These are phyloP conservation scores for Stephanodiscus minutulus DNA, from an alignment of 108 stramenopile species.

Conservation along the genomic window DNA sequence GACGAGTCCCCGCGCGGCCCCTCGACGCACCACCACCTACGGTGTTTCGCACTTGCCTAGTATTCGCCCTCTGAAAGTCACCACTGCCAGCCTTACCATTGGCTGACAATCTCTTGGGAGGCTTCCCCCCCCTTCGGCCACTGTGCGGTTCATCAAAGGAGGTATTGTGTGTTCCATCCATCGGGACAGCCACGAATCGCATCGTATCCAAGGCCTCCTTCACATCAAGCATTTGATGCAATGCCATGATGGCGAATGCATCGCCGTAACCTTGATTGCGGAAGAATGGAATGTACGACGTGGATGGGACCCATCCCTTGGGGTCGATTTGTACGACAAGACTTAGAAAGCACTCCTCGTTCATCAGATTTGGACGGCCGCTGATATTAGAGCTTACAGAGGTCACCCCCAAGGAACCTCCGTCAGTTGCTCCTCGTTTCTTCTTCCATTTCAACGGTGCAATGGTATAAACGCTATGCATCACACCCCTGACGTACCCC, in stretches of 20 bases:
- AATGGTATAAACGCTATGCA: slow-evolving; percentile 88
- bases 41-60: background rate
- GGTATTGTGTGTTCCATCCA: slow-evolving; percentile 19
- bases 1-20: background rate
- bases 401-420: background rate
- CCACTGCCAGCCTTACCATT: background rate
- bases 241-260: slow-evolving; percentile 77
- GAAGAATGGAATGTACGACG: slow-evolving; percentile 44
- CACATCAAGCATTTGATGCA: slow-evolving; percentile 87
- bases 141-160: background rate
- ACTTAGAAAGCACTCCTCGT: slow-evolving; percentile 82
- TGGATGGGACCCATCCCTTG: slow-evolving; percentile 85
- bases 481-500: slow-evolving; percentile 82
- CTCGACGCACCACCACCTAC: background rate
- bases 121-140: background rate
- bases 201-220: slow-evolving; percentile 75
- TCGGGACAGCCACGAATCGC: slow-evolving; percentile 67
- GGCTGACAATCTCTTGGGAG: background rate
- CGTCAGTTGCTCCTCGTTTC: slow-evolving; percentile 33
- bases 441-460: slow-evolving; percentile 58
- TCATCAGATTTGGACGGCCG: slow-evolving; percentile 2
- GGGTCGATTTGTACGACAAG: slow-evolving; percentile 90
- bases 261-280: slow-evolving; percentile 72
- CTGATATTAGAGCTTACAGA: background rate
- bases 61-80: background rate